These are phyloP conservation scores for Chrysanthemum lavandulifolium DNA, from an alignment of 129 eudicot species.

Conservation along the genomic window DNA sequence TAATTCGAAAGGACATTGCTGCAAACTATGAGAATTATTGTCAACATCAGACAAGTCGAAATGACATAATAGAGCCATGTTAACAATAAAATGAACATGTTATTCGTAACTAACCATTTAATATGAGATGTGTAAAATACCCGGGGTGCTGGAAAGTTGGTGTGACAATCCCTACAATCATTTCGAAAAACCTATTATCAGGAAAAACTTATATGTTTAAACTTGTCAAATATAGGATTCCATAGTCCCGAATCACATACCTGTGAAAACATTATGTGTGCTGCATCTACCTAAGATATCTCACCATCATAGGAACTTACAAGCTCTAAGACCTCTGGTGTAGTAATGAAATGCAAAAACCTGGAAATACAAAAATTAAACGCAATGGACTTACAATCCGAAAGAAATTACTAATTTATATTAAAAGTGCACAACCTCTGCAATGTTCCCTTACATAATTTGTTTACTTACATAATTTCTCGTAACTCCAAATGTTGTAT, in stretches of 20 bases:
- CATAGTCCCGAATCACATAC: conserved; percentile 40
- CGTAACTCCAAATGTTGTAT: too few relatives aligned
- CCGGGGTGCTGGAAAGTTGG: too few relatives aligned
- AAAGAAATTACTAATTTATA: neutral
- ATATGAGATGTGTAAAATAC: too few relatives aligned
- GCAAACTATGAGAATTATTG: too few relatives aligned
- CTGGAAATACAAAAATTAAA: conserved; percentile 35
- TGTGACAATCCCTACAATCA: too few relatives aligned
- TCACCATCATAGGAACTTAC: conserved; percentile 85
- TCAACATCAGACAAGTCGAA: too few relatives aligned
- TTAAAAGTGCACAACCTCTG: conserved; percentile 58
- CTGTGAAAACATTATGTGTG: conserved; percentile 85
- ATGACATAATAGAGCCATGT: too few relatives aligned
- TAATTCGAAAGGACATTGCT: too few relatives aligned
- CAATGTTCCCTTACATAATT: conserved; percentile 61
- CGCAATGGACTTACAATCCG: conserved; percentile 2
- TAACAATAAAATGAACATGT: too few relatives aligned
- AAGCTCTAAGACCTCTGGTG: conserved; percentile 88
- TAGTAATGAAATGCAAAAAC: conserved; percentile 94
- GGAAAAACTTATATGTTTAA: neutral
- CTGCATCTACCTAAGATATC: conserved; percentile 92
- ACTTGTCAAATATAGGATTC: neutral
- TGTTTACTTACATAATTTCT: too few relatives aligned
- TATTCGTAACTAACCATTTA: too few relatives aligned
- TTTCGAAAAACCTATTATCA: neutral